Evolutionary conservation across 768 basidiomycete genomes (phyloP), one percentile per base, ranked within the genome.

Genomic region (Tylopilus subfusipes): DNA sequence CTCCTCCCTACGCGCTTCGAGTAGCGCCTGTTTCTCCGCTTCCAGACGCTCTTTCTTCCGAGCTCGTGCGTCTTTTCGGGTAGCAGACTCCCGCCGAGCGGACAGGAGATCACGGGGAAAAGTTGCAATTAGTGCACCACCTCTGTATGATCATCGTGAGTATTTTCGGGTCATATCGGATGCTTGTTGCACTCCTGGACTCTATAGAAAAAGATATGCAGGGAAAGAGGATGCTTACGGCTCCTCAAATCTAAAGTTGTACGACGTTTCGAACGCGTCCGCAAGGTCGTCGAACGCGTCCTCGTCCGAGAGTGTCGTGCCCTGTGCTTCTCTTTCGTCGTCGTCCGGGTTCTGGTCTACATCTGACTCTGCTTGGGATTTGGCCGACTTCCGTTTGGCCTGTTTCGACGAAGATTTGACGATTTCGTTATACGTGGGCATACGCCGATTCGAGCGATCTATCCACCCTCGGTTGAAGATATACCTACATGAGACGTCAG

Each of bases 381-480:
- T 58, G 27, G 42, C 54, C 33, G 54, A 57, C 59, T 60, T 70
- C 36, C 48, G 39, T 57, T 54, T 71, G 36, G 63, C 63, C 1
- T 10, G 40, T 64, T 72, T 67, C 5, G 73, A 58, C 10, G 66
- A 69, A 5, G 76, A 72, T 19, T 59, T 68, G 2, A 88, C 85
- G 22, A 97, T 76, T 68, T 98, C 93, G 34, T 81, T 72, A 67
- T 95, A 94, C 0, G 93, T 95, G 1, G 95, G 96, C 3, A 94
- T 75, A 52, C 84, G 86, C 14, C 81, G 77, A 21, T 80, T 73
- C 2, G 85, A 77, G 46, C 80, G 82, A 70, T 98, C 97, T 45
- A 99, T 85, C 97, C 97, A 99, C 2, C 96, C 97, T 27, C 97
- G 91, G 69, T 96, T 95, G 21, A 98, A 77, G 59, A 99, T 97